Conservation (phyloP, 2,329 filamentous ascomycete genomes). For the Ophiostoma montium region DNA sequence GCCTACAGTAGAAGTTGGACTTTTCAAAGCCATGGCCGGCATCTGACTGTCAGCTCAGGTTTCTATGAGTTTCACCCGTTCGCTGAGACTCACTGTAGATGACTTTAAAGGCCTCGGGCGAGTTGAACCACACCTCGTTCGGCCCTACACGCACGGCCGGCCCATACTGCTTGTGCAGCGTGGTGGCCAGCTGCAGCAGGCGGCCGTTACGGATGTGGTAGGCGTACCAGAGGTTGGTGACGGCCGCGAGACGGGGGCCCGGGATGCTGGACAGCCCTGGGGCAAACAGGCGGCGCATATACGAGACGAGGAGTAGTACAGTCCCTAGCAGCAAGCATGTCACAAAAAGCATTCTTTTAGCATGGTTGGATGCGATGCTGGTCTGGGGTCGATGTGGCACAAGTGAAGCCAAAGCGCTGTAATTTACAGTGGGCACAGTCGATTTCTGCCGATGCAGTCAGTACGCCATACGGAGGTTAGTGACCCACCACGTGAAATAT, state of each 20-base stretch:
- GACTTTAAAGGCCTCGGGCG: slow-evolving; percentile 29
- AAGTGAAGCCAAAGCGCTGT: background rate
- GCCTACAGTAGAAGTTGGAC: slow-evolving; percentile 36
- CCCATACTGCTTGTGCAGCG: slow-evolving; percentile 33
- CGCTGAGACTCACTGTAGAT: slow-evolving; percentile 29
- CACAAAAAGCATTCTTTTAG: slow-evolving; percentile 3
- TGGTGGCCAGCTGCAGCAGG: slow-evolving; percentile 26
- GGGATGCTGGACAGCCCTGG: slow-evolving; percentile 32
- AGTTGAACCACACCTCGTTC: slow-evolving; percentile 38
- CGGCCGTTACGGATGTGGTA: slow-evolving; percentile 30
- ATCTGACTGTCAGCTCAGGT: slow-evolving; percentile 24
- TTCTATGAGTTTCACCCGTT: no score
- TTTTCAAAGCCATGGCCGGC: slow-evolving; percentile 34
- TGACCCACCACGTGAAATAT: background rate
- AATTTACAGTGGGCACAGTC: background rate
- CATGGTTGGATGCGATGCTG: background rate
- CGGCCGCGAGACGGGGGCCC: slow-evolving; percentile 31
- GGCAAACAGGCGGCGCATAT: slow-evolving; percentile 25
- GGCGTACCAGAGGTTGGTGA: slow-evolving; percentile 35
- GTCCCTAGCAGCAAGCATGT: background rate
- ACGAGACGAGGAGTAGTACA: background rate
- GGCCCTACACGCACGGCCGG: slow-evolving; percentile 38
- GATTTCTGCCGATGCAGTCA: background rate
- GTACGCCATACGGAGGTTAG: background rate
- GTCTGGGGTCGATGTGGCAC: background rate